Percentiles rank a stretch among this genome's conserved stretches.
Conservation (phyloP, 2,329 filamentous ascomycete species). For the Paraphoma chrysanthemicola region DNA sequence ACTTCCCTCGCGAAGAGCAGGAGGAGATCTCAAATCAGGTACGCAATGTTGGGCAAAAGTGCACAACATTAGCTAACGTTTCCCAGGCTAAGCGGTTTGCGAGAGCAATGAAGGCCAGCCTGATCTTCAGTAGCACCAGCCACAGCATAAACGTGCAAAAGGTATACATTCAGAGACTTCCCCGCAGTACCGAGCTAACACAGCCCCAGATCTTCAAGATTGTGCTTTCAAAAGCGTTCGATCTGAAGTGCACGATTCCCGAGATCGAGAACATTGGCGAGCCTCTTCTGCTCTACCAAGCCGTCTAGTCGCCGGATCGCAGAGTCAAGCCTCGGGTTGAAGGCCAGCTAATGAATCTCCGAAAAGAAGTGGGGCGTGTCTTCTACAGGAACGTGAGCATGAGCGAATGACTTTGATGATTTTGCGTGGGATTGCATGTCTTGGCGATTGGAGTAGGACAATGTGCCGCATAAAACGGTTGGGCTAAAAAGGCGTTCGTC, state of each 20-base stretch:
- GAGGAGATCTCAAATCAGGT: conserved; percentile 98
- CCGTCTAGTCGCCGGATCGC: conserved; percentile 44
- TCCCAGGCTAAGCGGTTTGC: conserved; percentile 87
- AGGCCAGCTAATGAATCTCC: conserved; percentile 11
- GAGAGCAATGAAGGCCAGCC: conserved; percentile 95
- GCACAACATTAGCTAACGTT: conserved; percentile 8
- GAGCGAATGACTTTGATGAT: conserved; percentile 48
- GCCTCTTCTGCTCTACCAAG: conserved; percentile 83
- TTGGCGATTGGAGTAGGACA: conserved; percentile 45
- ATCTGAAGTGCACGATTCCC: conserved; percentile 97
- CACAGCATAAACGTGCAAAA: conserved; percentile 99
- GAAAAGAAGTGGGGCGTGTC: conserved; percentile 23
- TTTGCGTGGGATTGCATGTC: conserved; percentile 44
- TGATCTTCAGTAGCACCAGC: conserved; percentile 98
- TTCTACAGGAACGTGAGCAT: conserved; percentile 38
- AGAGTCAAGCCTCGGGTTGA: conserved; percentile 24
- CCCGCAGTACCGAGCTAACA: conserved; percentile 31
- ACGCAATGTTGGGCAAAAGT: conserved; percentile 11
- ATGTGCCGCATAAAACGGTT: conserved; percentile 29
- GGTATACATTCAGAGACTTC: conserved; percentile 58
- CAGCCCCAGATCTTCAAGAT: conserved; percentile 93
- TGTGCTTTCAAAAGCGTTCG: conserved; percentile 96
- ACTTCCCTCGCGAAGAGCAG: conserved; percentile 95
- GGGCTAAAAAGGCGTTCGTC: conserved; percentile 40
- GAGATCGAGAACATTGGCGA: conserved; percentile 99